Conservation (phyloP, 208 protist species). For the Crithidia thermophila region DNA sequence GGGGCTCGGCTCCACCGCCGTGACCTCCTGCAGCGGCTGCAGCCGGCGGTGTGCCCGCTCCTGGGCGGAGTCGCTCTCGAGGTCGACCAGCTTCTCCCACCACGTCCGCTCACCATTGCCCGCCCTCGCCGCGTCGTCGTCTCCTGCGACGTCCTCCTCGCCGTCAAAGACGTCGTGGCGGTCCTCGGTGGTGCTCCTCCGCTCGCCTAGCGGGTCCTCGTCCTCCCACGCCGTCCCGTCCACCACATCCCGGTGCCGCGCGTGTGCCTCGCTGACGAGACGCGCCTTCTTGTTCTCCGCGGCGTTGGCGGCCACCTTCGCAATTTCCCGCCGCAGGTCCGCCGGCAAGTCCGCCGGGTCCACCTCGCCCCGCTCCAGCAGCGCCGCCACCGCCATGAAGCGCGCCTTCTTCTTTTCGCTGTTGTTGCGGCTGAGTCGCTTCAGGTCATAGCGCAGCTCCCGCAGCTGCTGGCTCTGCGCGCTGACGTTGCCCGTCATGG, state of each 20-base stretch:
- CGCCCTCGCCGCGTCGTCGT: constrained; percentile 1
- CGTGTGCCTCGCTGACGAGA: constrained; percentile 57
- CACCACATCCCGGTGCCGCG: constrained; percentile 74
- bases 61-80: constrained; percentile 58
- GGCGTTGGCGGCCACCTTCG: constrained; percentile 61
- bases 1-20: constrained; percentile 83
- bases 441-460: constrained; percentile 78
- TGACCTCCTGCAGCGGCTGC: constrained; percentile 82
- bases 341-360: constrained; percentile 69
- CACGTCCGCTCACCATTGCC: constrained; percentile 55
- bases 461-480: constrained; percentile 50
- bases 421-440: constrained; percentile 79
- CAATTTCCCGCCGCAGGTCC: constrained; percentile 75
- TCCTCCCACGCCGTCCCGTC: constrained; percentile 87
- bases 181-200: constrained; percentile 42
- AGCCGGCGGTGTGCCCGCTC: constrained; percentile 60
- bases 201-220: constrained; percentile 62
- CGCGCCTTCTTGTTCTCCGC: constrained; percentile 57
- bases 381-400: constrained; percentile 88
- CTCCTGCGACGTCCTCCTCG: constrained; percentile 48
- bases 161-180: constrained; percentile 41
- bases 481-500: constrained; percentile 75
- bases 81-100: constrained; percentile 87
- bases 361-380: constrained; percentile 80
- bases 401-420: constrained; percentile 82